Conservation (phyloP, 371 early-diverging fungal species). For the Rhizopus sp. region DNA sequence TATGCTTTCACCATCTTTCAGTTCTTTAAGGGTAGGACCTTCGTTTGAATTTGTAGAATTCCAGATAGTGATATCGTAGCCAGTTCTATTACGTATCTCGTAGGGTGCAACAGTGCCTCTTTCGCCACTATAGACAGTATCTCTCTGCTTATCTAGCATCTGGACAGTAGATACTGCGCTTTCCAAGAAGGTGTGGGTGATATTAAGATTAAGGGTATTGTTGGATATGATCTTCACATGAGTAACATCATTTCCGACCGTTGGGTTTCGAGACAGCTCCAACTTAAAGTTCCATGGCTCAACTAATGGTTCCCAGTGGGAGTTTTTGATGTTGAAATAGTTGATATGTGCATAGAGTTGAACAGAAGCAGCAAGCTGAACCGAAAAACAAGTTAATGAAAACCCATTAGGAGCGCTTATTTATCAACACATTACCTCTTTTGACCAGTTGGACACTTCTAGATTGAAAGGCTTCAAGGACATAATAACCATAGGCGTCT, state of each 20-base stretch:
- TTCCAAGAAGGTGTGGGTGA: slow-evolving; percentile 88
- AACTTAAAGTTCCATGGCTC: slow-evolving; percentile 87
- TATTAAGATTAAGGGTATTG: slow-evolving; percentile 84
- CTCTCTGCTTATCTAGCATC: slow-evolving; percentile 45
- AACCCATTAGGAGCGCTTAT: not conserved
- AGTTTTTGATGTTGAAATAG: slow-evolving; percentile 94
- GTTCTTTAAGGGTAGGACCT: slow-evolving; percentile 66
- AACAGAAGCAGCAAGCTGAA: slow-evolving; percentile 69
- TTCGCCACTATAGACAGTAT: slow-evolving; percentile 39
- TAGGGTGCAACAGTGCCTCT: slow-evolving; percentile 74
- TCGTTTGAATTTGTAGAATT: slow-evolving; percentile 59
- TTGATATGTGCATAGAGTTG: slow-evolving; percentile 77
- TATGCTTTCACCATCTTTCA: slow-evolving; percentile 73
- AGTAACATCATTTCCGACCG: slow-evolving; percentile 25
- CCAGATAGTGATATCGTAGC: slow-evolving; percentile 90
- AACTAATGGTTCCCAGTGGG: slow-evolving; percentile 97
- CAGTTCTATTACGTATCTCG: slow-evolving; percentile 85
- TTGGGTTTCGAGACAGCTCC: slow-evolving; percentile 36
- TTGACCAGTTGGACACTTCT: slow-evolving; percentile 87
- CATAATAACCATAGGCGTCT: slow-evolving; percentile 91
- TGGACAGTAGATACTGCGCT: slow-evolving; percentile 70
- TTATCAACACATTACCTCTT: slow-evolving; percentile 38
- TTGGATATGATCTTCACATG: slow-evolving; percentile 70
- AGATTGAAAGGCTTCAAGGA: slow-evolving; percentile 77
- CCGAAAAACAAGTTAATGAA: not conserved